Evolutionary conservation across 441 rosid species (phyloP).

Genomic region (Metrosideros polymorpha): DNA sequence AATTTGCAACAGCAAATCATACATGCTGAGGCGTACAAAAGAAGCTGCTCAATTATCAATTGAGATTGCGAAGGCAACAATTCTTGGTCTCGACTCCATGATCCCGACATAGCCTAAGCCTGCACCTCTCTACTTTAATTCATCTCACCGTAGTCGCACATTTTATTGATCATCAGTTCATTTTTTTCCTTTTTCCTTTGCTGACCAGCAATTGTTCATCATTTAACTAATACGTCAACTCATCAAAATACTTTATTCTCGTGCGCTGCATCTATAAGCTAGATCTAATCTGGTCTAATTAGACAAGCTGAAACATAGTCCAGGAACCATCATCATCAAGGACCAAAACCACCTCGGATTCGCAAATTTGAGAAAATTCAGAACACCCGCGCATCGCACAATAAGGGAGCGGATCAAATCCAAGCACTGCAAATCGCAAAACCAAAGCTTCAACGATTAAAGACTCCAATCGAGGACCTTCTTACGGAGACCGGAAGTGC

Average conservation of each 20-base stretch:
- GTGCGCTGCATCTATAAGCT: not conserved
- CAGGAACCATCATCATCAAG: not conserved
- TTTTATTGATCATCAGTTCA: not conserved
- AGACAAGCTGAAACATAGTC: not conserved
- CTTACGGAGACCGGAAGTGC: conserved; percentile 98
- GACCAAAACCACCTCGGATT: not conserved
- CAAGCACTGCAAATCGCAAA: not conserved
- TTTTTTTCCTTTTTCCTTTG: not conserved
- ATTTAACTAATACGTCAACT: not conserved
- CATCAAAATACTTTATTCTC: not conserved
- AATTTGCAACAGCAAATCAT: not conserved
- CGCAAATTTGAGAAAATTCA: not conserved
- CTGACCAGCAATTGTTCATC: not conserved
- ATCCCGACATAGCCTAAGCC: not conserved
- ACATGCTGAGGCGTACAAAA: not conserved
- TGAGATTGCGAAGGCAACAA: not conserved
- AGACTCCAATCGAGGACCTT: conserved; percentile 33
- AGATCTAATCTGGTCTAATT: not conserved
- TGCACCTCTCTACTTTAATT: not conserved
- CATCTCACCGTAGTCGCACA: not conserved
- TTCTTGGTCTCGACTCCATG: not conserved
- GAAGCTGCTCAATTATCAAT: not conserved
- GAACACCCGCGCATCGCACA: not conserved
- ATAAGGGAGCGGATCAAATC: not conserved
- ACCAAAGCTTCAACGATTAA: not conserved